Evolutionary conservation across 768 basidiomycete genomes (phyloP).

Genomic region (Russula earlei): DNA sequence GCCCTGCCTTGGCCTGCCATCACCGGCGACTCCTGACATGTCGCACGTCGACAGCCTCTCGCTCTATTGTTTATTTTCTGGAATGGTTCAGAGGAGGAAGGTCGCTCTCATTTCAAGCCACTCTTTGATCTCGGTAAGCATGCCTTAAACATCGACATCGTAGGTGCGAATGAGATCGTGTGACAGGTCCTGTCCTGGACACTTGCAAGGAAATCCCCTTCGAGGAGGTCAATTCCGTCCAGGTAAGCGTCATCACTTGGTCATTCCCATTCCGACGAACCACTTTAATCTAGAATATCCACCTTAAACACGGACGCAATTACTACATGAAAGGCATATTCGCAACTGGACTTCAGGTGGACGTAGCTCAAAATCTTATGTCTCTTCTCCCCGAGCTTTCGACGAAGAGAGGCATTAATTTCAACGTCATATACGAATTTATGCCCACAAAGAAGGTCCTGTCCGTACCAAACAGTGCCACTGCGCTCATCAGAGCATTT

Average conservation of each 20-base stretch:
- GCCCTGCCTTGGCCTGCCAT: too few species aligned
- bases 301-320: slow-evolving; percentile 1
- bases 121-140: slow-evolving; percentile 22
- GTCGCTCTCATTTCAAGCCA: slow-evolving; percentile 20
- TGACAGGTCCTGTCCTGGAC: slow-evolving; percentile 19
- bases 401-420: not conserved
- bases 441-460: slow-evolving; percentile 10
- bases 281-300: slow-evolving; percentile 10
- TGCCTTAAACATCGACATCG: not conserved
- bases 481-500: slow-evolving; percentile 10
- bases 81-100: slow-evolving; percentile 24
- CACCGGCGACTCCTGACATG: not conserved
- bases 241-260: slow-evolving; percentile 3
- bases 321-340: slow-evolving; percentile 16
- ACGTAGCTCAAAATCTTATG: not conserved
- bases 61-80: slow-evolving; percentile 18
- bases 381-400: not conserved
- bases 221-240: slow-evolving; percentile 13
- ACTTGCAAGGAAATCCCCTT: slow-evolving; percentile 20
- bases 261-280: too few species aligned
- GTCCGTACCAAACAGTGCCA: slow-evolving; percentile 14
- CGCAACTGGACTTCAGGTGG: not conserved
- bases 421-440: slow-evolving; percentile 9
- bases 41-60: too few species aligned
- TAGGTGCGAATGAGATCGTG: not conserved